These are phyloP conservation scores for Leccinum fibrillosum DNA, from an alignment of 768 basidiomycete species.

Conservation along the genomic window DNA sequence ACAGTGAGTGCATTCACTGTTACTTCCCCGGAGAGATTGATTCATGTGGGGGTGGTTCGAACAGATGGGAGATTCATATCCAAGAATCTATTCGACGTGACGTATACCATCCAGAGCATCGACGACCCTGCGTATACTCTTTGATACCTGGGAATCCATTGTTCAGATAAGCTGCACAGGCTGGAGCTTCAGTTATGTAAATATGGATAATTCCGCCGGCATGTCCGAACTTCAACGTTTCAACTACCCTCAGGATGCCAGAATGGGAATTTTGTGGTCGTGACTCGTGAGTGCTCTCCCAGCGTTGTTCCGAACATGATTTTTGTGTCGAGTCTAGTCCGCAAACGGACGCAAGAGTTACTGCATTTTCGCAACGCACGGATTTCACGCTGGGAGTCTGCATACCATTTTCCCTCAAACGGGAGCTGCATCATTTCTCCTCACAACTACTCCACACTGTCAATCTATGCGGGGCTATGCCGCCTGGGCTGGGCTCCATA, in stretches of 20 bases:
- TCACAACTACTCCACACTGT: too few relatives aligned
- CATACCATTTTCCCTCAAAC: too few relatives aligned
- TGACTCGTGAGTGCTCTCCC: neutral
- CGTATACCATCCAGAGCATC: conserved; percentile 39
- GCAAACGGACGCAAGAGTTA: neutral
- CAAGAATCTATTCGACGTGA: conserved; percentile 38
- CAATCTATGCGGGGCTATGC: too few relatives aligned
- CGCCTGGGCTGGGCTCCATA: too few relatives aligned
- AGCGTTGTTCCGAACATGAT: neutral
- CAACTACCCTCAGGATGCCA: neutral
- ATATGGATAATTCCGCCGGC: neutral
- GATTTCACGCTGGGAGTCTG: too few relatives aligned
- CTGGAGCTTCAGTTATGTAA: neutral
- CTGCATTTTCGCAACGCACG: too few relatives aligned
- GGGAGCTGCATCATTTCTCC: too few relatives aligned
- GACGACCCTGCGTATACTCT: conserved; percentile 35
- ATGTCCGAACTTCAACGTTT: neutral
- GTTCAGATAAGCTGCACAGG: neutral
- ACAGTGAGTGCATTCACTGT: conserved; percentile 46
- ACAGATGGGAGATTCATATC: conserved; percentile 45
- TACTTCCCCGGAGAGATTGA: neutral
- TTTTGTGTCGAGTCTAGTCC: neutral
- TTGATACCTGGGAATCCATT: neutral
- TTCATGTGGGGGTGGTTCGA: neutral
- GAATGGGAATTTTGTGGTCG: neutral